Evolutionary conservation across 2,329 filamentous ascomycete species (phyloP), one percentile per base, ranked within the genome.

Genomic region (Diaporthe ilicicola): DNA sequence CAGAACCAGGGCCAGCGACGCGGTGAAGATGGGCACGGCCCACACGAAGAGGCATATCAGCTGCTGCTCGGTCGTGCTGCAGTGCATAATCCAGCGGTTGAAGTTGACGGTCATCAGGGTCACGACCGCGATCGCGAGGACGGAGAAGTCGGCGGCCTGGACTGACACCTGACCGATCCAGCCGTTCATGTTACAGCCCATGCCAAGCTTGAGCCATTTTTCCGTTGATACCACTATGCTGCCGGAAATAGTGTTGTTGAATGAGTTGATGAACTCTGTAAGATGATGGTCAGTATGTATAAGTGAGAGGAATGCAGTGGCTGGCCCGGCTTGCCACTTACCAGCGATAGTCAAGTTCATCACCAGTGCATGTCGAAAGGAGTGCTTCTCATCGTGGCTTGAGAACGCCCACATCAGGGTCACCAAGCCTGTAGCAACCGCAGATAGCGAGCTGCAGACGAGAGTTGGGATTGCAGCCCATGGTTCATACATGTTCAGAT

Each of bases 91-190:
- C 46, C 55, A 54, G 7, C 39, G 24, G 48, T 70, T 62, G 54
- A 70, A 70, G 34, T 44, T 70, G 53, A 72, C 37, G 22, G 70
- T 72, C 13, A 70, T 42, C 24, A 70, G 22, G 1, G 70, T 72
- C 24, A 64, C 42, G 19, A 72, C 22, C 13, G 68, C 70, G 61
- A 72, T 70, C 34, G 70, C 70, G 17, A 72, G 61, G 17, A 72
- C 67, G 13, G 70, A 72, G 29, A 72, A 72, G 61, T 72, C 70
- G 39, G 70, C 70, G 6, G 70, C 70, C 39, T 72, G 70, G 22
- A 72, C 70, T 2, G 70, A 72, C 19, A 70, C 42, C 24, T 72
- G 70, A 19, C 70, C 70, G 10, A 72, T 10, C 67, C 67, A 72
- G 10, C 67, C 70, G 61, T 72, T 72, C 44, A 70, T 24, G 19